phyloP scores from a whole-genome alignment of 148 eudicot species.

The Cornus controversa region DNA sequence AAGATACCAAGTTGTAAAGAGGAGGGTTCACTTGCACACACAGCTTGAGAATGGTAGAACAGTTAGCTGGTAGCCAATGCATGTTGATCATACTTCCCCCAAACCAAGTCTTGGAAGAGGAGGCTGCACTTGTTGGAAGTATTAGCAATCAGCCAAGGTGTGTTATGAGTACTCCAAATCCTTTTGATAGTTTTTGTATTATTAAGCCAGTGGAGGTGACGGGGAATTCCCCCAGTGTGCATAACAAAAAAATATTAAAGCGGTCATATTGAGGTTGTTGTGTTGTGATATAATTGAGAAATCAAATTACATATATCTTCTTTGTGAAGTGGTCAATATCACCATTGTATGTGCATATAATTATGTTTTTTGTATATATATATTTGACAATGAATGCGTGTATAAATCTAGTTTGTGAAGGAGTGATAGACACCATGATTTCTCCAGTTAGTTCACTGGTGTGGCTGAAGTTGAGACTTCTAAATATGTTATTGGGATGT shows the following conservation, averaged over 20 bases:
- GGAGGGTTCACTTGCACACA: not conserved
- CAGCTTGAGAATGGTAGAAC: not conserved
- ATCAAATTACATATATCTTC: not conserved
- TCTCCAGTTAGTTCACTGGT: too few species aligned
- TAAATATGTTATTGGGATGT: too few species aligned
- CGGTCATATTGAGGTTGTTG: not conserved
- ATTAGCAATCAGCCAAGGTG: not conserved
- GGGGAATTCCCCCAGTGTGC: not conserved
- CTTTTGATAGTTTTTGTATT: conserved; percentile 13
- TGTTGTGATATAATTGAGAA: not conserved
- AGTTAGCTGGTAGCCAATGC: not conserved
- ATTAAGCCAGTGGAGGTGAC: not conserved
- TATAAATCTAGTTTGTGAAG: too few species aligned
- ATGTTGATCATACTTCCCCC: not conserved
- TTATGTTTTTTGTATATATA: too few species aligned
- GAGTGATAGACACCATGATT: too few species aligned
- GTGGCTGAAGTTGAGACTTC: too few species aligned
- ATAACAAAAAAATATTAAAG: not conserved
- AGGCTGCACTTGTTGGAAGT: not conserved
- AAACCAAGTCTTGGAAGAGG: not conserved
- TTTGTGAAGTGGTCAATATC: not conserved
- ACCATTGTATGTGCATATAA: too few species aligned
- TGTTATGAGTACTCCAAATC: not conserved
- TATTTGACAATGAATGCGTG: too few species aligned
- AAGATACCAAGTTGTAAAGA: not conserved